Evolutionary conservation across 2,329 filamentous ascomycete genomes (phyloP).

Genomic region (Exophiala sideris): DNA sequence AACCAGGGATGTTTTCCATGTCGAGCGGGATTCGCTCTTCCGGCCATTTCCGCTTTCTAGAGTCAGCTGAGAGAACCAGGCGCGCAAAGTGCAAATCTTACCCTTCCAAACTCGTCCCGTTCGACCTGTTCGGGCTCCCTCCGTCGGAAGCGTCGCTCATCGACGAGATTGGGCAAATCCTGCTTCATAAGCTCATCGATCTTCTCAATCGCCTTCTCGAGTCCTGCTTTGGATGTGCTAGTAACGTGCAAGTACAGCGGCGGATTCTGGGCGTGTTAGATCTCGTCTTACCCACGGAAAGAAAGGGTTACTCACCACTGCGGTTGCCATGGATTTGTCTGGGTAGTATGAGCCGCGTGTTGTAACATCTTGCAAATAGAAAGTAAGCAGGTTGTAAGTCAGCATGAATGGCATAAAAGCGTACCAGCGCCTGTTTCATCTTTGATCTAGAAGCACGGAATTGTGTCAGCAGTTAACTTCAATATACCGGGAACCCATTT

Average conservation of each 20-base stretch:
- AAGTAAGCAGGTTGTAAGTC: constrained; percentile 55
- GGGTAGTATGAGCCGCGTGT: constrained; percentile 95
- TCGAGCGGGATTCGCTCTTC: constrained; percentile 91
- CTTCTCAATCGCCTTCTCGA: constrained; percentile 80
- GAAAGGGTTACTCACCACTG: constrained; percentile 63
- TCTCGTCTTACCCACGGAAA: constrained; percentile 2
- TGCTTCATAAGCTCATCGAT: constrained; percentile 96
- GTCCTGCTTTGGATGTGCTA: constrained; percentile 84
- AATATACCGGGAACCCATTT: not conserved
- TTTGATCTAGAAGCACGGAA: constrained; percentile 94
- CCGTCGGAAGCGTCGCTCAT: constrained; percentile 86
- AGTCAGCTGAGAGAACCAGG: constrained; percentile 28
- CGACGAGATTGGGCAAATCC: constrained; percentile 90
- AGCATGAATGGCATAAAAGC: constrained; percentile 55
- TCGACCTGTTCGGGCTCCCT: constrained; percentile 78
- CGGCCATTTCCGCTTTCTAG: constrained; percentile 86
- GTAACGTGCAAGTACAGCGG: constrained; percentile 94
- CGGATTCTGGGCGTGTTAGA: constrained; percentile 62
- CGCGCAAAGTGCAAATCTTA: constrained; percentile 44
- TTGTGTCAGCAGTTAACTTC: constrained; percentile 70
- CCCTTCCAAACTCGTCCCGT: constrained; percentile 84
- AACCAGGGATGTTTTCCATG: constrained; percentile 86
- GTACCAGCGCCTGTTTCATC: constrained; percentile 99
- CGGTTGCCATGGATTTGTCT: constrained; percentile 95
- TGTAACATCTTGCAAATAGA: constrained; percentile 87